Evolutionary conservation across 495 filamentous ascomycete genomes (phyloP), one percentile per base, ranked within the genome.

Genomic region (Annulohypoxylon moriforme): DNA sequence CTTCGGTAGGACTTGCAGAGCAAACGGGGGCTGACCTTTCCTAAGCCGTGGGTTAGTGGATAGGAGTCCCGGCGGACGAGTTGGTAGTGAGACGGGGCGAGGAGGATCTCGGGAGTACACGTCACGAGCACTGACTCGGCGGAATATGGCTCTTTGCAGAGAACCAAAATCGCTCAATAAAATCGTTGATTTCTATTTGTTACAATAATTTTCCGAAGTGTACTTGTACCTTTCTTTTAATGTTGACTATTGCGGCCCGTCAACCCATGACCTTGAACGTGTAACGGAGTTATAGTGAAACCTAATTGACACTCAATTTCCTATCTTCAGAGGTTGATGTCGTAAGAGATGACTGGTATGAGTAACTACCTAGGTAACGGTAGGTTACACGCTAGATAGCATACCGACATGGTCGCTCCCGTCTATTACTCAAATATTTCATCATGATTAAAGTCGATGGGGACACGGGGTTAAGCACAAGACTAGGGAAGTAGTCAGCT

Each of bases 51-150:
- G 60, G 53, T 38, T 50, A 61, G 64, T 60, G 60, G 57, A 52
- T 62, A 58, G 70, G 70, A 62, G 69, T 68, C 64, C 22, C 9
- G 64, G 50, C 50, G 60, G 53, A 62, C 29, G 16, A 53, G 64
- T 55, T 47, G 53, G 56, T 46, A 49, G 57, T 53, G 33, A 50
- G 36, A 33, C 13, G 34, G 29, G 53, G 33, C 7, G 16, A 16
- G 36, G 47, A 33, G 60, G 16, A 60, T 55, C 38, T 68, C 4
- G 38, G 58, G 60, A 46, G 40, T 52, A 58, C 42, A 62, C 40
- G 49, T 62, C 25, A 40, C 59, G 14, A 58, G 8, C 61, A 62
- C 27, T 56, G 61, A 57, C 31, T 55, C 50, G 36, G 46, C 60
- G 49, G 60, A 58, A 47, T 25, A 64, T 25, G 65, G 46, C 18